Conservation (phyloP, 1,284 basidiomycete species). For the Termitomyces sp. region DNA sequence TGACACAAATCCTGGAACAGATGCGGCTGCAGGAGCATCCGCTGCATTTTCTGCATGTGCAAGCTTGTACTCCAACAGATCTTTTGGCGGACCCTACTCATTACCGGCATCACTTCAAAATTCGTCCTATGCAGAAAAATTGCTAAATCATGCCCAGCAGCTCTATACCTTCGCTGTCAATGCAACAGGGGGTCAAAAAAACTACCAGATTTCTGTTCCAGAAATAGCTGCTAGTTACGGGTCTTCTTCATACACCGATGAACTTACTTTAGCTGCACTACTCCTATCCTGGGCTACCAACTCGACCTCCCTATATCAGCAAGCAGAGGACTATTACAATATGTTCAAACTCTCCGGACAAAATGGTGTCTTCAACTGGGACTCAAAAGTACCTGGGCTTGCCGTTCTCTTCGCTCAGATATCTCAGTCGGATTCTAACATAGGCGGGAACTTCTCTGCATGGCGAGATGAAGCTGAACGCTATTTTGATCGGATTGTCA, state of each 20-base stretch:
- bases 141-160: constrained; percentile 70
- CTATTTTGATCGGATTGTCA: constrained; percentile 74
- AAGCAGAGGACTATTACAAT: constrained; percentile 62
- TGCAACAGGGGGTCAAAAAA: constrained; percentile 47
- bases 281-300: constrained; percentile 73
- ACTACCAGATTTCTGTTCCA: constrained; percentile 66
- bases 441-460: constrained; percentile 48
- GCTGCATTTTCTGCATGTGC: constrained; percentile 86
- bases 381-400: constrained; percentile 73
- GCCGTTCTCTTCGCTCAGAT: constrained; percentile 73
- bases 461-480: constrained; percentile 73
- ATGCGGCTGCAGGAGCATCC: constrained; percentile 78
- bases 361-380: constrained; percentile 83
- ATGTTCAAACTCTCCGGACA: constrained; percentile 51
- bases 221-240: constrained; percentile 62
- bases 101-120: constrained; percentile 68
- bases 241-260: constrained; percentile 69
- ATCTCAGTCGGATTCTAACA: constrained; percentile 42
- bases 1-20: constrained; percentile 77
- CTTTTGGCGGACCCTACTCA: constrained; percentile 45
- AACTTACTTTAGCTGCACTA: constrained; percentile 69
- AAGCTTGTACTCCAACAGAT: constrained; percentile 63
- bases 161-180: constrained; percentile 73
- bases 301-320: constrained; percentile 52
- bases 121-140: constrained; percentile 60